A percentile compares a stretch with the other conserved stretches of the same genome.
Conservation (phyloP, 2,329 filamentous ascomycete species). For the Mollisiaceae sp. region DNA sequence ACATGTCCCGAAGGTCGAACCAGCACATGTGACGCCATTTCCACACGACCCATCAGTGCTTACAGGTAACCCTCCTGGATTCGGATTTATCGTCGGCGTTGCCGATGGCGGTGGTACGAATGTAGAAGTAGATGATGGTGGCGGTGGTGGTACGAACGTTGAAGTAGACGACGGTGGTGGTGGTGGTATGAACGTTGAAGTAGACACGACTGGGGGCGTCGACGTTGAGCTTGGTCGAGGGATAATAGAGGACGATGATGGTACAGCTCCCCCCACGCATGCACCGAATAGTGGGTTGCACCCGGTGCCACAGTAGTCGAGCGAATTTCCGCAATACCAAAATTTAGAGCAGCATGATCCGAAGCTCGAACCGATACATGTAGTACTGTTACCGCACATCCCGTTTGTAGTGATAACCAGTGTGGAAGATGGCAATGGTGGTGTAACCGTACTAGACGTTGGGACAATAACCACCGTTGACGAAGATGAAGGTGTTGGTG, state of each 20-base stretch:
- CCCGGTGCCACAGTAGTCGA: conserved; percentile 20
- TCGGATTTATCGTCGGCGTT: conserved; percentile 4
- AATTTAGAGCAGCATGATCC: conserved; percentile 25
- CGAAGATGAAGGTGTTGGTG: conserved; percentile 6
- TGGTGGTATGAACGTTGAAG: background rate
- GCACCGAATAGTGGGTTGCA: conserved; percentile 18
- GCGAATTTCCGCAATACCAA: conserved; percentile 25
- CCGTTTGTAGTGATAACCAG: conserved; percentile 20
- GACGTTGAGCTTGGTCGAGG: conserved; percentile 3
- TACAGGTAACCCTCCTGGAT: conserved; percentile 10
- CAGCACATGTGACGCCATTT: conserved; percentile 16
- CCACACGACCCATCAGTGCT: conserved; percentile 27
- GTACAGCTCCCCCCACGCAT: background rate
- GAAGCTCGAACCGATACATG: conserved; percentile 21
- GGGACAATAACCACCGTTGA: conserved; percentile 1
- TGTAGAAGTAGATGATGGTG: background rate
- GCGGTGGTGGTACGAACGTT: background rate
- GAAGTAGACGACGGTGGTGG: conserved; percentile 1
- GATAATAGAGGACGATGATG: conserved; percentile 2
- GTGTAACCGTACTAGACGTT: conserved; percentile 9
- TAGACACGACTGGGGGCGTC: conserved; percentile 9
- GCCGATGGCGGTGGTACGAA: background rate
- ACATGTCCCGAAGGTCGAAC: conserved; percentile 24
- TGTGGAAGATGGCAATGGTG: conserved; percentile 10
- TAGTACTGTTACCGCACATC: conserved; percentile 21